A percentile compares a stretch with the other conserved stretches of the same genome.
These are phyloP conservation scores for Pulveroboletus sp. DNA, from an alignment of 1,284 basidiomycete species.

Conservation along the genomic window DNA sequence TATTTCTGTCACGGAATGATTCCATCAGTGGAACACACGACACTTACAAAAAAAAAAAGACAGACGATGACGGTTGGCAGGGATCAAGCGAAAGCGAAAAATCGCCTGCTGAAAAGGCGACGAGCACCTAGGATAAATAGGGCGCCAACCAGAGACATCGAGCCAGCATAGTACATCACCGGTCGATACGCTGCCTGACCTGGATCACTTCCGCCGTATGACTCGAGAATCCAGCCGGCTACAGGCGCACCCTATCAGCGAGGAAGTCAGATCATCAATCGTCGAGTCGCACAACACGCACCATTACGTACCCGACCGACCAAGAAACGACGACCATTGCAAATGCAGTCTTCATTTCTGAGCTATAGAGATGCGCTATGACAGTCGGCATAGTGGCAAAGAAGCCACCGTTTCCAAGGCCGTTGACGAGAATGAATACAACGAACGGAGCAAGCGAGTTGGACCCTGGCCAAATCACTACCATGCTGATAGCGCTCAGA, in stretches of 20 bases:
- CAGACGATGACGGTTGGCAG: not conserved
- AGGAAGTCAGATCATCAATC: not conserved
- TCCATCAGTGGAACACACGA: not conserved
- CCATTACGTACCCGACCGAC: slow-evolving; percentile 31
- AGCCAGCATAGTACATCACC: slow-evolving; percentile 38
- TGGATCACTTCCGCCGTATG: slow-evolving; percentile 28
- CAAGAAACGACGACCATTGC: too few species aligned
- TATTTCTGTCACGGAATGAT: not conserved
- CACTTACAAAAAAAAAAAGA: not conserved
- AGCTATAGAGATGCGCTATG: too few species aligned
- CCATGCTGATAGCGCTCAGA: too few species aligned
- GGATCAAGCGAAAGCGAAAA: slow-evolving; percentile 20
- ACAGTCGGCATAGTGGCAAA: too few species aligned
- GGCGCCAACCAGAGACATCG: slow-evolving; percentile 28
- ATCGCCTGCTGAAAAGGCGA: slow-evolving; percentile 4
- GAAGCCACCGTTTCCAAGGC: too few species aligned
- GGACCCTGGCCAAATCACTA: too few species aligned
- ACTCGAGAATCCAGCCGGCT: slow-evolving; percentile 36
- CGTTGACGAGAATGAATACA: too few species aligned
- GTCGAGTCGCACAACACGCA: slow-evolving; percentile 9
- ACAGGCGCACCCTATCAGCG: slow-evolving; percentile 22
- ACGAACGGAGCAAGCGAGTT: too few species aligned
- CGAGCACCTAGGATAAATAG: slow-evolving; percentile 23
- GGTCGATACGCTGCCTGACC: slow-evolving; percentile 29
- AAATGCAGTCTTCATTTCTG: too few species aligned